phyloP scores from a whole-genome alignment of 805 yeast genomes.

The Komagataella mondaviorum region DNA sequence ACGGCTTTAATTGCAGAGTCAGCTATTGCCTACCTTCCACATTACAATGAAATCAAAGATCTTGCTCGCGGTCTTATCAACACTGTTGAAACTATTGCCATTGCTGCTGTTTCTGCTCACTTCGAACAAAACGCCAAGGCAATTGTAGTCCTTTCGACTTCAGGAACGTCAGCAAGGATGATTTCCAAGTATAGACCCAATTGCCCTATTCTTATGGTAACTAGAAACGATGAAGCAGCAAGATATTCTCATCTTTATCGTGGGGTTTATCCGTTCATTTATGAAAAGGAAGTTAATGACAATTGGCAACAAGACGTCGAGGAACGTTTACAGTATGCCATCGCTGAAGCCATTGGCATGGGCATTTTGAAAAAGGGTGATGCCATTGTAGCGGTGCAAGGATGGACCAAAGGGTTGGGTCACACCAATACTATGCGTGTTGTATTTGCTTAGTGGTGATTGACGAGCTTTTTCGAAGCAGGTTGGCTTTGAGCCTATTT shows the following conservation, averaged over 20 bases:
- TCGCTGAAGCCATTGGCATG: conserved; percentile 74
- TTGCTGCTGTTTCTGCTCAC: conserved; percentile 93
- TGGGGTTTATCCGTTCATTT: conserved; percentile 97
- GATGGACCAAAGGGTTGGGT: conserved; percentile 97
- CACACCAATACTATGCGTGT: conserved; percentile 98
- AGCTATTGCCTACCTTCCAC: conserved; percentile 77
- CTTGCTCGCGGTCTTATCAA: conserved; percentile 80
- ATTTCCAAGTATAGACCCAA: conserved; percentile 96
- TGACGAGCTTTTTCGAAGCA: not conserved
- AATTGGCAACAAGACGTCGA: conserved; percentile 97
- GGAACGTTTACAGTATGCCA: conserved; percentile 86
- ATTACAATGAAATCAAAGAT: conserved; percentile 80
- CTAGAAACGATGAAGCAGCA: conserved; percentile 88
- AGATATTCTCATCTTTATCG: conserved; percentile 94
- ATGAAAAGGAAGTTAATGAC: conserved; percentile 46
- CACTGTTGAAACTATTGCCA: conserved; percentile 93
- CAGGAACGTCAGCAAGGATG: conserved; percentile 92
- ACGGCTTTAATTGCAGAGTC: conserved; percentile 93
- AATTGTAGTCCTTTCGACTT: conserved; percentile 87
- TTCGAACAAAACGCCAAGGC: conserved; percentile 96
- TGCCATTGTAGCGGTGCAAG: conserved; percentile 88
- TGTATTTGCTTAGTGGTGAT: conserved; percentile 43
- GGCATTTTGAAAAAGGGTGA: conserved; percentile 84
- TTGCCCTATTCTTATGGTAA: conserved; percentile 95
- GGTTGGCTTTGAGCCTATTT: not conserved